Evolutionary conservation across 306 rosid genomes (phyloP).

Genomic region (Senna tora): DNA sequence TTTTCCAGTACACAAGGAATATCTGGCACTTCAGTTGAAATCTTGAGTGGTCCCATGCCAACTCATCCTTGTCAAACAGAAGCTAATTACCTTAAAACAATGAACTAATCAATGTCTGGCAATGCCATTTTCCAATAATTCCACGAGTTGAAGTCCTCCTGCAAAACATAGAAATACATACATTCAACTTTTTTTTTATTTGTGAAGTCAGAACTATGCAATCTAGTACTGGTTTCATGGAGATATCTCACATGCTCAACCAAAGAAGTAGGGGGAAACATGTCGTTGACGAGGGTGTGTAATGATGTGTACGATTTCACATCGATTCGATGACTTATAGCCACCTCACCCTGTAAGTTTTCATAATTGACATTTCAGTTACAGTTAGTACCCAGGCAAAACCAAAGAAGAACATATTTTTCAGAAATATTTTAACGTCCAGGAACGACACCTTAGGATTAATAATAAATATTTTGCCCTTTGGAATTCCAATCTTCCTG

Average conservation of each 20-base stretch:
- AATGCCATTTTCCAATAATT: constrained; percentile 80
- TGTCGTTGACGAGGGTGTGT: constrained; percentile 93
- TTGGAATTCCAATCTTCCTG: constrained; percentile 89
- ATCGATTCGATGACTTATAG: constrained; percentile 79
- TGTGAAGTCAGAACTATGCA: constrained; percentile 4
- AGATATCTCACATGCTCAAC: constrained; percentile 74
- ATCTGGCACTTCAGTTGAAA: background rate
- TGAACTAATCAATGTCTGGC: constrained; percentile 57
- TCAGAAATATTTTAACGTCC: constrained; percentile 18
- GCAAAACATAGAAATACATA: constrained; percentile 31
- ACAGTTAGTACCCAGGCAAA: constrained; percentile 3
- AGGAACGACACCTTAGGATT: constrained; percentile 79
- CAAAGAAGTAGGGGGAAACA: constrained; percentile 94
- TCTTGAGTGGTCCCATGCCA: constrained; percentile 18
- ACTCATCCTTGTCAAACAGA: constrained; percentile 27
- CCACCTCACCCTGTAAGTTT: constrained; percentile 88
- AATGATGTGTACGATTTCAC: constrained; percentile 90
- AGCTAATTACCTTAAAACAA: constrained; percentile 4
- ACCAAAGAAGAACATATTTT: background rate
- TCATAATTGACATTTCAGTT: constrained; percentile 12
- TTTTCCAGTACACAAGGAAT: constrained; percentile 5
- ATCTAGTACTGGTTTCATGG: background rate
- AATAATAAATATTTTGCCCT: constrained; percentile 91
- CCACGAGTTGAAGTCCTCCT: constrained; percentile 95
- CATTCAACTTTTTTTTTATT: constrained; percentile 6